Base-by-base conservation (phyloP, 306 rosid species). In the Arachis hypogaea region DNA sequence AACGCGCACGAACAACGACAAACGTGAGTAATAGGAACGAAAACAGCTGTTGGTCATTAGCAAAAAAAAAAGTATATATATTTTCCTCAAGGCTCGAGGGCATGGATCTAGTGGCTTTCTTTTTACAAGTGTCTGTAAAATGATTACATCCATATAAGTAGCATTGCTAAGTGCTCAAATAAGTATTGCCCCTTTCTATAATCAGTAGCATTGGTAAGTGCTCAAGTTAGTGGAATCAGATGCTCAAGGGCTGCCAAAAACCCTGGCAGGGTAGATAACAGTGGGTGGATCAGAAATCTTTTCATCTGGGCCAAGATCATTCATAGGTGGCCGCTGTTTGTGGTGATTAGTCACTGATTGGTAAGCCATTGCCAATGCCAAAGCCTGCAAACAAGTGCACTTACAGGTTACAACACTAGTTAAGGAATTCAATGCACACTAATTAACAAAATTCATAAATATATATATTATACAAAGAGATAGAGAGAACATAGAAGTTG, bases 311-410 rank as follows among this genome's bases (percentile, higher is more conserved):
- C 93, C 90, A 28, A 89, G 83, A 83, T 92, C 70, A 69, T 85
- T 70, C 11, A 85, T 80, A 2, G 90, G 94, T 11, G 91, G 94
- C 2, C 83, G 82, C 73, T 87, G 84, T 69, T 66, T 86, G 63
- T 88, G 92, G 86, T 88, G 92, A 71, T 88, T 57, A n/a, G 92
- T 88, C 43, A 41, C 89, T 59, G 74, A 74, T 68, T 92, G 96
- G 76, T 89, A 90, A 28, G 94, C 91, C 90, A 89, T 83, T 75
- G 91, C 96, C 84, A 90, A 65, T 0, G 96, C 92, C 49, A 86
- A 69, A 74, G 85, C 90, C 90, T 86, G 75, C 72, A 64, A 47
- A 59, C 22, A 36, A 22, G 28, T 22, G 28, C 28, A 22, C 28
- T 22, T 22, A 22, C 28, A 22, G 28, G 28, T 22, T 22, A 22